Evolutionary conservation across 345 rosid genomes (phyloP).

Genomic region (Firmiana major): DNA sequence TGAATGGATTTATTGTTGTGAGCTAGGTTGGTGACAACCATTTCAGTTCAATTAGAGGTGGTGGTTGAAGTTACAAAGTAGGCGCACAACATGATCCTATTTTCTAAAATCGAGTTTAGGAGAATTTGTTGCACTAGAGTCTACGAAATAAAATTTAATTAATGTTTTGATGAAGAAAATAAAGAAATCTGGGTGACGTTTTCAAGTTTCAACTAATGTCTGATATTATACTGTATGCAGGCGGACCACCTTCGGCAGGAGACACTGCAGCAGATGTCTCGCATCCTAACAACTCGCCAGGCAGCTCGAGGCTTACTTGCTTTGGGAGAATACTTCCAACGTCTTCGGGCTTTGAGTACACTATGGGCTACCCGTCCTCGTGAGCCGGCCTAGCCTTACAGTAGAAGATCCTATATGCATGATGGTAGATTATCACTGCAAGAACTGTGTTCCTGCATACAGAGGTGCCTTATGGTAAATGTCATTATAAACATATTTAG

Average conservation of each 20-base stretch:
- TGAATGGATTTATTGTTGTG: background rate
- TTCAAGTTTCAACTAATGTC: background rate
- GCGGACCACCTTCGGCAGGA: constrained; percentile 89
- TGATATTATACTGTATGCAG: constrained; percentile 28
- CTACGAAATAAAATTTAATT: background rate
- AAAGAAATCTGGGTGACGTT: background rate
- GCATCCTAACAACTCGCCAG: constrained; percentile 64
- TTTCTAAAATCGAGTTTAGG: background rate
- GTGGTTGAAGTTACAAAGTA: background rate
- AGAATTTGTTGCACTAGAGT: background rate
- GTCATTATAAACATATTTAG: constrained; percentile 15
- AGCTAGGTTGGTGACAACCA: background rate
- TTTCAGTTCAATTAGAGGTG: background rate
- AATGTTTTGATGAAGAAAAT: background rate
- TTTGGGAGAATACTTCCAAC: constrained; percentile 79
- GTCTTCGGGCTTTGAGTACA: constrained; percentile 65
- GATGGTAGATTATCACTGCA: background rate
- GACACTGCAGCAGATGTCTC: constrained; percentile 75
- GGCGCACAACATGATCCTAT: background rate
- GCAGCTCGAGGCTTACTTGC: constrained; percentile 81
- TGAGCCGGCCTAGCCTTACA: constrained; percentile 41
- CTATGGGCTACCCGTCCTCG: constrained; percentile 57
- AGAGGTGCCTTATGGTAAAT: constrained; percentile 16
- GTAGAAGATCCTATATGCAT: constrained; percentile 4
- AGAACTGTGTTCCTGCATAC: constrained; percentile 14